Conservation (phyloP, 1,284 basidiomycete species). For the Naganishia albida region DNA sequence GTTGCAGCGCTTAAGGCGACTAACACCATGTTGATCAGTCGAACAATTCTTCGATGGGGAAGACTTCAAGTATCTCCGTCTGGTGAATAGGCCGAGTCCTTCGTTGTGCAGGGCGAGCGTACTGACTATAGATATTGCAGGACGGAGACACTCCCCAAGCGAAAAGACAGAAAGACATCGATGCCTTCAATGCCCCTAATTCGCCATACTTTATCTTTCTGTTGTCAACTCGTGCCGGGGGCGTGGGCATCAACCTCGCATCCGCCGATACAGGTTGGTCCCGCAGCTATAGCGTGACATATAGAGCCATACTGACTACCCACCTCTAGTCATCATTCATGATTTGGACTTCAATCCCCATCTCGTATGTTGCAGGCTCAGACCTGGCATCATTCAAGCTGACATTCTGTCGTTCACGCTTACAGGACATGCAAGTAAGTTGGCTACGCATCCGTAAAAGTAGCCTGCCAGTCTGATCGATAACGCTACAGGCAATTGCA, state of each 20-base stretch:
- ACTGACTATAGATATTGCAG: conserved; percentile 52
- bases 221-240: conserved; percentile 91
- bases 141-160: conserved; percentile 87
- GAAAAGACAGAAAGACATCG: conserved; percentile 89
- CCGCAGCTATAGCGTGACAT: conserved; percentile 53
- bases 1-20: conserved; percentile 14
- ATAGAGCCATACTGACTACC: background rate
- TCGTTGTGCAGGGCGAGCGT: conserved; percentile 24
- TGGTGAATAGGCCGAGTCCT: conserved; percentile 62
- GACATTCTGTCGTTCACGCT: background rate
- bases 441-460: background rate
- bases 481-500: conserved; percentile 70
- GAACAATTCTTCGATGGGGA: conserved; percentile 92
- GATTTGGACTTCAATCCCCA: conserved; percentile 96
- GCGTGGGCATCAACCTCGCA: conserved; percentile 86
- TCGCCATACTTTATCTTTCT: conserved; percentile 90
- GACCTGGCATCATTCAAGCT: background rate
- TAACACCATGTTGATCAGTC: conserved; percentile 51
- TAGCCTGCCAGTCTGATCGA: conserved; percentile 2
- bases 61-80: conserved; percentile 81
- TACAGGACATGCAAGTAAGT: conserved; percentile 49
- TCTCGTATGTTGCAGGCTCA: conserved; percentile 56
- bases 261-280: conserved; percentile 55
- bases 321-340: conserved; percentile 73
- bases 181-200: conserved; percentile 81